phyloP scores from a whole-genome alignment of 2,329 filamentous ascomycete genomes.

The Mollisiaceae sp. region DNA sequence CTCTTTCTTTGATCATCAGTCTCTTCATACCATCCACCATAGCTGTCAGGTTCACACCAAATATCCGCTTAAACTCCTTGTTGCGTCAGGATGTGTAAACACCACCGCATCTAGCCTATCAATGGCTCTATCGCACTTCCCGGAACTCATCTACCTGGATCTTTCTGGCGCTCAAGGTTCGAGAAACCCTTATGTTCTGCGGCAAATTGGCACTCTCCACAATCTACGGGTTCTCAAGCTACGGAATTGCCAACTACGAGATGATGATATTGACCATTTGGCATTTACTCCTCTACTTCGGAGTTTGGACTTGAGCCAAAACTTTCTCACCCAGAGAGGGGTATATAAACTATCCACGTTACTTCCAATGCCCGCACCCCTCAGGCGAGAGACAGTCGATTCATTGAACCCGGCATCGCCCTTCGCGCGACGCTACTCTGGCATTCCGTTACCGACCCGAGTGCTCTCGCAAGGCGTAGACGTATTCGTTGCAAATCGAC shows the following conservation, averaged over 20 bases:
- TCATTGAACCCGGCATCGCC: constrained; percentile 5
- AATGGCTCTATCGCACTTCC: constrained; percentile 29
- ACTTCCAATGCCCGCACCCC: constrained; percentile 19
- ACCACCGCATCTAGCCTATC: constrained; percentile 31
- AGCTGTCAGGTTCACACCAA: constrained; percentile 9
- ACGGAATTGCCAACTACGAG: constrained; percentile 29
- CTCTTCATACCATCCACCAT: constrained; percentile 26
- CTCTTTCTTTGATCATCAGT: constrained; percentile 33
- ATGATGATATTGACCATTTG: constrained; percentile 29
- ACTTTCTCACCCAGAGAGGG: constrained; percentile 30
- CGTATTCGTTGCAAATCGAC: constrained; percentile 17
- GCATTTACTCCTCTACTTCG: constrained; percentile 24
- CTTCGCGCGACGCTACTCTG: constrained; percentile 21
- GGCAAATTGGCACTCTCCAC: constrained; percentile 27
- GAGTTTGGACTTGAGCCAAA: constrained; percentile 32
- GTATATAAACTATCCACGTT: constrained; percentile 25
- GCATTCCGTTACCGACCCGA: constrained; percentile 17
- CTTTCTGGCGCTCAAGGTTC: constrained; percentile 29
- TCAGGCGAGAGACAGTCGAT: background rate
- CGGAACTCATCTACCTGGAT: constrained; percentile 32
- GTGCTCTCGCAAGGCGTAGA: constrained; percentile 24
- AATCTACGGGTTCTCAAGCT: constrained; percentile 31
- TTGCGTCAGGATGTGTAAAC: constrained; percentile 31
- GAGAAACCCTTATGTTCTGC: constrained; percentile 27
- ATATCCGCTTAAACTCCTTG: constrained; percentile 29